Evolutionary conservation across 257 asterid genomes (phyloP).

Genomic region (Gentiana dahurica): DNA sequence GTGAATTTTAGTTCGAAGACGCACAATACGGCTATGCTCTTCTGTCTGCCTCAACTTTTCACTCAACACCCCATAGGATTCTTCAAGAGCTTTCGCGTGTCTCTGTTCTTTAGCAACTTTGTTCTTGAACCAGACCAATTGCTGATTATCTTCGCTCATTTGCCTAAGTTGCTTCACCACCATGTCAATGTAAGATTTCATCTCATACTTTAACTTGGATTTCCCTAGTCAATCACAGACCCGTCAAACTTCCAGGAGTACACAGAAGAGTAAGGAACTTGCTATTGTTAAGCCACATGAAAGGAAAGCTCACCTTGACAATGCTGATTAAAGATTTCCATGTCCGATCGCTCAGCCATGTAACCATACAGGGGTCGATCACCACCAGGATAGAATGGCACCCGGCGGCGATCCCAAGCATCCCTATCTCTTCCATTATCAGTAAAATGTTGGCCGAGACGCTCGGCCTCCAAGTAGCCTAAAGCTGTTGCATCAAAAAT

Average conservation of each 20-base stretch:
- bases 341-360: constrained; percentile 26
- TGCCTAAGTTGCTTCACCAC: constrained; percentile 47
- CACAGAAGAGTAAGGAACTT: constrained; percentile 2
- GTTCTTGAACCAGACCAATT: constrained; percentile 30
- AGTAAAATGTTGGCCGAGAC: constrained; percentile 20
- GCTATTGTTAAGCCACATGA: not conserved
- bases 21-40: constrained; percentile 38
- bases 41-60: constrained; percentile 31
- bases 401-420: constrained; percentile 21
- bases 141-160: constrained; percentile 73
- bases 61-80: constrained; percentile 18
- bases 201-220: constrained; percentile 49
- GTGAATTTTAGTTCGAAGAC: constrained; percentile 34
- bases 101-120: constrained; percentile 35
- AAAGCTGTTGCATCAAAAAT: constrained; percentile 34
- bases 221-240: constrained; percentile 31
- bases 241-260: constrained; percentile 3
- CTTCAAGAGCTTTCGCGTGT: constrained; percentile 41
- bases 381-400: constrained; percentile 21
- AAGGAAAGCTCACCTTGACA: constrained; percentile 16
- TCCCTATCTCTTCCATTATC: constrained; percentile 20
- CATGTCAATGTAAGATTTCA: constrained; percentile 42
- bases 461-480: constrained; percentile 36
- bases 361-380: constrained; percentile 28
- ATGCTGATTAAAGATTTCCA: constrained; percentile 25